Percentiles rank a stretch among this genome's conserved stretches.
These are phyloP conservation scores for Lyophyllum atratum DNA, from an alignment of 768 basidiomycete species.

Conservation along the genomic window DNA sequence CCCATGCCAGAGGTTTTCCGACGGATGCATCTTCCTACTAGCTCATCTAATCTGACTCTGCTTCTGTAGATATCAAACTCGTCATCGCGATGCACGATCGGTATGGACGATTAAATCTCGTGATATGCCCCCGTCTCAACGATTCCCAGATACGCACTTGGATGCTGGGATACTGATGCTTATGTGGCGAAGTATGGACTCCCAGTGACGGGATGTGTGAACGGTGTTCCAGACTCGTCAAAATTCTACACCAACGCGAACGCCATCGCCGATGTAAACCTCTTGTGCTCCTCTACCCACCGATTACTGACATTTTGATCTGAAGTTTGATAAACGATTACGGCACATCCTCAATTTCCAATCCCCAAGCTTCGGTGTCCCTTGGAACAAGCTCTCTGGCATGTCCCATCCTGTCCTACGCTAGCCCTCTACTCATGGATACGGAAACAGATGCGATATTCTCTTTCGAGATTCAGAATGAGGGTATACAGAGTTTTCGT, in stretches of 20 bases:
- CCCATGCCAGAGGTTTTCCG: conserved; percentile 21
- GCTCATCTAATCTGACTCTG: neutral
- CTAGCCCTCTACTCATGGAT: neutral
- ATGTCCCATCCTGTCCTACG: neutral
- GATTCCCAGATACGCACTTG: conserved; percentile 20
- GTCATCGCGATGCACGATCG: conserved; percentile 29
- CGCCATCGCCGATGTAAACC: conserved; percentile 23
- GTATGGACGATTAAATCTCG: neutral
- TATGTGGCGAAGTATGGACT: conserved; percentile 25
- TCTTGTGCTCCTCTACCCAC: neutral
- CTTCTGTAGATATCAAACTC: conserved; percentile 23
- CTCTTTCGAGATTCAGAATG: conserved; percentile 27
- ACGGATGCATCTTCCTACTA: neutral
- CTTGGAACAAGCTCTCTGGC: conserved; percentile 26
- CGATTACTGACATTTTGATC: neutral
- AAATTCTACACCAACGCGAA: conserved; percentile 25
- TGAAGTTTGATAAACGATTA: conserved; percentile 25
- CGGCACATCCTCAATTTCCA: conserved; percentile 26
- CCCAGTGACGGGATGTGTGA: conserved; percentile 22
- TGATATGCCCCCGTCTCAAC: neutral
- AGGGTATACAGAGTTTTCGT: conserved; percentile 7
- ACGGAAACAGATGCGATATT: conserved; percentile 22
- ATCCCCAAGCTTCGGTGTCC: conserved; percentile 24
- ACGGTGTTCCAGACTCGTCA: conserved; percentile 27
- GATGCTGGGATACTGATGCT: conserved; percentile 28